A percentile compares a stretch with the other conserved stretches of the same genome.
These are phyloP conservation scores for Corymbia citriodora DNA, from an alignment of 441 rosid species.

Conservation along the genomic window DNA sequence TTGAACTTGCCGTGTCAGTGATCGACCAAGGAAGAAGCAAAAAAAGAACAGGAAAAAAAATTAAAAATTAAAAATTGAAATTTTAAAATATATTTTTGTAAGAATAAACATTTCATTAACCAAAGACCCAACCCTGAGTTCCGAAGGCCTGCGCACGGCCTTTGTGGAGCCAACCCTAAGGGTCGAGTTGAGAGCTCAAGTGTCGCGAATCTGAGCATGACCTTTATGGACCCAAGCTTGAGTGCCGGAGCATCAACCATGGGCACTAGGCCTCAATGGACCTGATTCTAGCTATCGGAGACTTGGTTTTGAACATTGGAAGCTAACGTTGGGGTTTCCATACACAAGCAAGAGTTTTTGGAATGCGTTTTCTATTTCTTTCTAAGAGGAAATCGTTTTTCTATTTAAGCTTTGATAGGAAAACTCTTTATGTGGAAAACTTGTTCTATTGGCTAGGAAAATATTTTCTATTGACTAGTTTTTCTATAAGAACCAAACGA, in stretches of 20 bases:
- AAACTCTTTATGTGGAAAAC: no score
- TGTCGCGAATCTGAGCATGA: fast-evolving
- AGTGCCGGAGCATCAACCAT: background rate
- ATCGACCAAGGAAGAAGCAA: background rate
- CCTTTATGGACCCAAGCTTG: fast-evolving
- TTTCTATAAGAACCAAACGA: no score
- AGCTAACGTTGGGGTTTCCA: background rate
- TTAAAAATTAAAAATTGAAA: no score
- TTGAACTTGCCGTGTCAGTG: fast-evolving
- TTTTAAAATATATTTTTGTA: background rate
- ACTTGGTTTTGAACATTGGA: fast-evolving
- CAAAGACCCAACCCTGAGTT: background rate
- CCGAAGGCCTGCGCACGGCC: background rate
- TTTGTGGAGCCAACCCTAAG: background rate
- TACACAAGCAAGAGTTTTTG: background rate
- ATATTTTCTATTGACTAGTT: background rate
- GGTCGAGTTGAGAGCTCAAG: background rate
- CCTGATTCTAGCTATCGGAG: background rate
- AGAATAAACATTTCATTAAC: background rate
- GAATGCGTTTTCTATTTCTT: no score
- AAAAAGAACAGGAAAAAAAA: fast-evolving
- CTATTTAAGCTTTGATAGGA: no score
- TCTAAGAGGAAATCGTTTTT: background rate
- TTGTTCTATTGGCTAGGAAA: background rate
- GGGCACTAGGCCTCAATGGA: background rate